These are phyloP conservation scores for Bertia moriformis DNA, from an alignment of 2,329 filamentous ascomycete species.

Conservation along the genomic window DNA sequence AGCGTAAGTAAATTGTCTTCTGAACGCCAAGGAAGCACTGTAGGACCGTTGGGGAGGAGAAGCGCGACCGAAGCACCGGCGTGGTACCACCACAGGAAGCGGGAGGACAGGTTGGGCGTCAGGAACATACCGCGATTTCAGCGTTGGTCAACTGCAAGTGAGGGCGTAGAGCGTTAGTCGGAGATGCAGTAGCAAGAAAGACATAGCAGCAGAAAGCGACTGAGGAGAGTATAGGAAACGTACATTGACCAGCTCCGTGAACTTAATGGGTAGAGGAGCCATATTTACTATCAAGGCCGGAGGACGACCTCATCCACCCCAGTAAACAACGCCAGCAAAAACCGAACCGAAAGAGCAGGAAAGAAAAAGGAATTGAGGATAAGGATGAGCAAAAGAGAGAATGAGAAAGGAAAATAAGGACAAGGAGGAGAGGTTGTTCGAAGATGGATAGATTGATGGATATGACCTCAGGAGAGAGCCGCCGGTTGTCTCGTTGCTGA, in stretches of 20 bases:
- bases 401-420: conserved; percentile 5
- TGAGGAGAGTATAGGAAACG: no score
- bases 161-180: conserved; percentile 73
- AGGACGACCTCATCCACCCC: conserved; percentile 23
- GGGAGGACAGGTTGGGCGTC: conserved; percentile 6
- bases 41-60: neutral
- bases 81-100: conserved; percentile 8
- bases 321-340: conserved; percentile 19
- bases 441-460: conserved; percentile 13
- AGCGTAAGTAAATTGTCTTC: neutral
- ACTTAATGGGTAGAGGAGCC: conserved; percentile 77
- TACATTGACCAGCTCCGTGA: conserved; percentile 74
- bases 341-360: conserved; percentile 5
- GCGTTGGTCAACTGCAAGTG: conserved; percentile 33
- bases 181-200: conserved; percentile 31
- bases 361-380: conserved; percentile 5
- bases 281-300: conserved; percentile 29
- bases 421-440: conserved; percentile 7
- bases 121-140: conserved; percentile 33
- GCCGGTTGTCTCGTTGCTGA: conserved; percentile 18
- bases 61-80: neutral
- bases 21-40: no score
- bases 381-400: conserved; percentile 6
- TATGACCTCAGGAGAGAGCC: conserved; percentile 24
- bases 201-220: no score